These are phyloP conservation scores for Coleophoma eucalyptorum DNA, from an alignment of 2,329 filamentous ascomycete genomes.

Conservation along the genomic window DNA sequence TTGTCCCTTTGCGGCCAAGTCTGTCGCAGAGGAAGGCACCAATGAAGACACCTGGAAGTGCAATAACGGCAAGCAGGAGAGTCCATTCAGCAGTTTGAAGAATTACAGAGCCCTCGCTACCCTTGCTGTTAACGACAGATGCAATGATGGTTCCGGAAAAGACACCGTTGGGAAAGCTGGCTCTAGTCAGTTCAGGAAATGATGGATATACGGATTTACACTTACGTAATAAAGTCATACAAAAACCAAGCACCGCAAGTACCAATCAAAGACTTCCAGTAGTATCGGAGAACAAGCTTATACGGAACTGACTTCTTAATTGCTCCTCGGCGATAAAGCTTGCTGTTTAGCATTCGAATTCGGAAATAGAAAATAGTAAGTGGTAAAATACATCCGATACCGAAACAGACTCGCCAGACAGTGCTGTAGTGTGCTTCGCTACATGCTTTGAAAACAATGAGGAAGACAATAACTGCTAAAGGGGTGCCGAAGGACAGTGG, in stretches of 20 bases:
- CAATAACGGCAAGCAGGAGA: conserved; percentile 38
- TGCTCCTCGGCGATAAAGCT: conserved; percentile 46
- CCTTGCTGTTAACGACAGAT: conserved; percentile 30
- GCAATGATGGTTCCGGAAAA: conserved; percentile 41
- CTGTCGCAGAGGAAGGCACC: conserved; percentile 43
- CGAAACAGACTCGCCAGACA: conserved; percentile 45
- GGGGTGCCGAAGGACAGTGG: conserved; percentile 35
- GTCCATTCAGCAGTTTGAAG: conserved; percentile 44
- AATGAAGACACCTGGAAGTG: conserved; percentile 45
- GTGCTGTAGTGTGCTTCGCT: conserved; percentile 32
- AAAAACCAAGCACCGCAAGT: conserved; percentile 50
- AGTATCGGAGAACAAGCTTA: conserved; percentile 43
- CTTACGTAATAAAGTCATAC: conserved; percentile 37
- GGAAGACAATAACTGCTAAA: conserved; percentile 39
- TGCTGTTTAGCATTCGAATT: conserved; percentile 47
- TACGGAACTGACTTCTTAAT: conserved; percentile 50
- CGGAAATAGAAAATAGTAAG: conserved; percentile 53
- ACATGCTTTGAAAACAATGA: conserved; percentile 39
- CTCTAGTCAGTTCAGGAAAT: conserved; percentile 12
- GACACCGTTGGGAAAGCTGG: conserved; percentile 36
- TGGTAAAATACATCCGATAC: conserved; percentile 44
- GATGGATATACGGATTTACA: not conserved
- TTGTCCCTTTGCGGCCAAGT: conserved; percentile 44
- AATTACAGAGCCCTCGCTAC: conserved; percentile 13
- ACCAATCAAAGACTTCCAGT: conserved; percentile 50